Percentiles rank a stretch among this genome's conserved stretches.
phyloP scores from a whole-genome alignment of 495 filamentous ascomycete genomes.

The Rostrohypoxylon terebratum region DNA sequence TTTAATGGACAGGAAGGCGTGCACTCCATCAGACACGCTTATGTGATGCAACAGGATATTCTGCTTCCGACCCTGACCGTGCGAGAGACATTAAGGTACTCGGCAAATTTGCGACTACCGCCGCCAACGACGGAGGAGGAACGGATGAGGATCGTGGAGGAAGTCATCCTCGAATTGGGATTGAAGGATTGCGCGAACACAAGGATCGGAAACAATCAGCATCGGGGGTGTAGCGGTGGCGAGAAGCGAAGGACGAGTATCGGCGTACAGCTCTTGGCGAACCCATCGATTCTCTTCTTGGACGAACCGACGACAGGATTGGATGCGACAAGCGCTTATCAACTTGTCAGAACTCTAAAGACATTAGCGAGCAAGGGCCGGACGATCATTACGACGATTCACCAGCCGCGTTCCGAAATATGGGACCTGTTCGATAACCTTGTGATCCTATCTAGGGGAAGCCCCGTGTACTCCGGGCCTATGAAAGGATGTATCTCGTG shows the following conservation, averaged over 20 bases:
- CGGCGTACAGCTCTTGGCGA: constrained; percentile 79
- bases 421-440: constrained; percentile 79
- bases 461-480: constrained; percentile 72
- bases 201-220: constrained; percentile 71
- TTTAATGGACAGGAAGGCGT: constrained; percentile 69
- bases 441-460: constrained; percentile 71
- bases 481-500: constrained; percentile 65
- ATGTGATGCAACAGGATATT: constrained; percentile 82
- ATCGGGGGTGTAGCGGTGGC: constrained; percentile 80
- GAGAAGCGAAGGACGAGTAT: constrained; percentile 80
- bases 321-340: constrained; percentile 80
- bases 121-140: constrained; percentile 69
- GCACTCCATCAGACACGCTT: constrained; percentile 68
- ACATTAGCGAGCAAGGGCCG: constrained; percentile 71
- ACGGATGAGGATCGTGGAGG: constrained; percentile 70
- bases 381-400: constrained; percentile 77
- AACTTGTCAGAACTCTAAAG: constrained; percentile 76
- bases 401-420: constrained; percentile 79
- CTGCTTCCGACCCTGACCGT: constrained; percentile 77
- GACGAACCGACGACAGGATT: constrained; percentile 82
- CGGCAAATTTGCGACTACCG: constrained; percentile 76
- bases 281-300: constrained; percentile 78
- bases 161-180: constrained; percentile 78
- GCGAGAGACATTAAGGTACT: constrained; percentile 75
- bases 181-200: constrained; percentile 81